Evolutionary conservation across 139 green algal genomes (phyloP).

Genomic region (Desmodesmus armatus): DNA sequence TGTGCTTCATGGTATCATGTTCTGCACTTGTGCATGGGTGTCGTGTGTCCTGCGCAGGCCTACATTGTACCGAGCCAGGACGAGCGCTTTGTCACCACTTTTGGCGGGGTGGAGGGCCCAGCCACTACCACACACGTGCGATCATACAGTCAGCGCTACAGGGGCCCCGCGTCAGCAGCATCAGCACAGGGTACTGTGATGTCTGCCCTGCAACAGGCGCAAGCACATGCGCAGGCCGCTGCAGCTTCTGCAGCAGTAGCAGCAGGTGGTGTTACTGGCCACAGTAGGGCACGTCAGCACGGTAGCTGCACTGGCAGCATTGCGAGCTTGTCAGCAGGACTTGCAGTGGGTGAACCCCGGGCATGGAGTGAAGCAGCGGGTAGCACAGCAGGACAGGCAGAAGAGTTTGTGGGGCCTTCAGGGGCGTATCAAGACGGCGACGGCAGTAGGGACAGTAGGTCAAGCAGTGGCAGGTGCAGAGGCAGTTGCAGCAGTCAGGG

Average conservation of each 20-base stretch:
- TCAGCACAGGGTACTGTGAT: neutral
- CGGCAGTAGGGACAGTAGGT: too few species aligned
- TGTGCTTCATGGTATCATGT: neutral
- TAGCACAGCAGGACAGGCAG: too few species aligned
- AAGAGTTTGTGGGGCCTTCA: too few species aligned
- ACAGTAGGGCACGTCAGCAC: neutral
- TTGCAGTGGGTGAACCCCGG: too few species aligned
- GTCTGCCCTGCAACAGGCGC: too few species aligned
- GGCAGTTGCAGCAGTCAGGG: too few species aligned
- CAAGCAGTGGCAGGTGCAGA: too few species aligned
- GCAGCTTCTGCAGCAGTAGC: neutral
- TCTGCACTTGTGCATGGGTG: too few species aligned
- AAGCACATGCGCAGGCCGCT: slow-evolving; percentile 15
- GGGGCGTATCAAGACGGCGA: too few species aligned
- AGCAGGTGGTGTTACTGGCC: neutral
- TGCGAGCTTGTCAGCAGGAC: neutral
- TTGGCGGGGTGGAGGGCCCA: slow-evolving; percentile 26
- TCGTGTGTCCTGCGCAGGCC: neutral
- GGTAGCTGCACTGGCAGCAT: neutral
- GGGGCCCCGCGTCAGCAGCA: neutral
- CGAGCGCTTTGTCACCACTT: slow-evolving; percentile 17
- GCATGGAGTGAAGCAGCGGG: too few species aligned
- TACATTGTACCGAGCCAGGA: slow-evolving; percentile 3
- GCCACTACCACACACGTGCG: neutral
- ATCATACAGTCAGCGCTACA: neutral